phyloP scores from a whole-genome alignment of 2,329 filamentous ascomycete genomes.

The Tolypocladium sp. region DNA sequence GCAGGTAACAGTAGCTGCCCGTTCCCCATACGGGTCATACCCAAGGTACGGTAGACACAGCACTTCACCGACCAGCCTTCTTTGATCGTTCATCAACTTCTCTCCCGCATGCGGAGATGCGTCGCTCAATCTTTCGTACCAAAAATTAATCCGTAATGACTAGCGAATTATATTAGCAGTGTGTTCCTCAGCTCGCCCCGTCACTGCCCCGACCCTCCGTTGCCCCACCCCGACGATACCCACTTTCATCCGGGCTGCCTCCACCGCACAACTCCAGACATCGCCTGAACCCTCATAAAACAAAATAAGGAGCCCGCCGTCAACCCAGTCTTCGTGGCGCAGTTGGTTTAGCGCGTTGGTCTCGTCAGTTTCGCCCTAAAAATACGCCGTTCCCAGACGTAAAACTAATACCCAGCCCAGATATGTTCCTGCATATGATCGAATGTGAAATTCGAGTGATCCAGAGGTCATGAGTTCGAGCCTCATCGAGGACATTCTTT shows the following conservation, averaged over 20 bases:
- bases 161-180: no score
- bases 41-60: no score
- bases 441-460: slow-evolving; percentile 18
- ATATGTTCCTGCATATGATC: slow-evolving; percentile 6
- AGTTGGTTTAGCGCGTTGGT: background rate
- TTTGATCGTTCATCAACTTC: no score
- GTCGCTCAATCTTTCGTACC: no score
- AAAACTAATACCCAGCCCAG: slow-evolving; percentile 5
- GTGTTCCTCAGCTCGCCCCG: no score
- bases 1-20: no score
- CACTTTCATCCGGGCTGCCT: background rate
- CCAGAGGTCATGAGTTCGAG: slow-evolving; percentile 43
- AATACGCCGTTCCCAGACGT: slow-evolving; percentile 2
- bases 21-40: no score
- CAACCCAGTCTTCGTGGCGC: background rate
- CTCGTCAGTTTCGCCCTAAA: slow-evolving; percentile 6
- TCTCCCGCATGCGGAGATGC: no score
- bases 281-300: background rate
- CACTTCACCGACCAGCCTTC: no score
- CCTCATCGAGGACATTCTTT: slow-evolving; percentile 30
- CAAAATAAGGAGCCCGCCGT: background rate
- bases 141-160: no score
- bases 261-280: background rate
- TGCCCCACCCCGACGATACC: background rate
- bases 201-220: no score